phyloP scores from a whole-genome alignment of 1,284 basidiomycete genomes.

The Coniophora puteana region DNA sequence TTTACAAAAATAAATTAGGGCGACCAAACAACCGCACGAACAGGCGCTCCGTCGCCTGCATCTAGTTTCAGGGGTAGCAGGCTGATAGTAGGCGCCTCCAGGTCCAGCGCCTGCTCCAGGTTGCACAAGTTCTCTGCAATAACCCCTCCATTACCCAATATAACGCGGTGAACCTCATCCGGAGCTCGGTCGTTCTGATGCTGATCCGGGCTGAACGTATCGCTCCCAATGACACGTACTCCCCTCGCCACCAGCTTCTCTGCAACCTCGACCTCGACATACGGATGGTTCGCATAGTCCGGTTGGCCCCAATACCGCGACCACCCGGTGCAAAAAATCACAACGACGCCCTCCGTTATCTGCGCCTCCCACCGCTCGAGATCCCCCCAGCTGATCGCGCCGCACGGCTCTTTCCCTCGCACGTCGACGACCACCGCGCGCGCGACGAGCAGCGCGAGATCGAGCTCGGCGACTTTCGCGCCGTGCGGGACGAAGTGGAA shows the following conservation, averaged over 20 bases:
- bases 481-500: conserved; percentile 57
- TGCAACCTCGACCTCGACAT: conserved; percentile 46
- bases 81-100: conserved; percentile 41
- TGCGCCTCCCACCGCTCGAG: conserved; percentile 19
- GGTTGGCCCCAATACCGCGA: conserved; percentile 45
- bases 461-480: conserved; percentile 48
- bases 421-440: conserved; percentile 49
- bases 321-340: conserved; percentile 61
- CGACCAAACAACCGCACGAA: conserved; percentile 55
- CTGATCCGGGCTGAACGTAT: conserved; percentile 64
- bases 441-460: conserved; percentile 44
- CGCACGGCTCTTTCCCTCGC: conserved; percentile 34
- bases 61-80: conserved; percentile 55
- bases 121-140: conserved; percentile 67
- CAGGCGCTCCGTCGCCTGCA: conserved; percentile 59
- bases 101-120: conserved; percentile 38
- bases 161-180: conserved; percentile 44
- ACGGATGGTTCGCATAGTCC: conserved; percentile 57
- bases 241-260: conserved; percentile 44
- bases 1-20: neutral
- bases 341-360: conserved; percentile 34
- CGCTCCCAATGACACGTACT: conserved; percentile 53
- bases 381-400: conserved; percentile 50
- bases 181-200: conserved; percentile 22
- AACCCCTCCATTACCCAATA: conserved; percentile 52